Evolutionary conservation across 495 filamentous ascomycete species (phyloP), one percentile per base, ranked within the genome.

Genomic region (Clohesyomyces aquaticus): DNA sequence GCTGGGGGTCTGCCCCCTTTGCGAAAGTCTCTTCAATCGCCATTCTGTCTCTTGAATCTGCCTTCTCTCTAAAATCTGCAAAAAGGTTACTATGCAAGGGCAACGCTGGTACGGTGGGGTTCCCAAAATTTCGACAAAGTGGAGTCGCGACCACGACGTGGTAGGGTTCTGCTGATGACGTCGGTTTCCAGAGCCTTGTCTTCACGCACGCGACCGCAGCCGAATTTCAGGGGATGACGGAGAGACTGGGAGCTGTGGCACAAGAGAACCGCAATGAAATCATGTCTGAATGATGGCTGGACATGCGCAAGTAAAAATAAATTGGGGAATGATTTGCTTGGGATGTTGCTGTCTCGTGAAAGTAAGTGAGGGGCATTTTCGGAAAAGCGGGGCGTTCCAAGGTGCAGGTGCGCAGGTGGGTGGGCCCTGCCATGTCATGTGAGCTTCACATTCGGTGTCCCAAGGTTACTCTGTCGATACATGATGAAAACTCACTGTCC

Each of bases 21-120:
- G 50, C 50, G 22, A 57, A 53, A 9, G 23, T 59, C 25, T 67
- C 61, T 41, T 67, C 63, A 11, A 49, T 61, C 16, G 51, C 50
- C 55, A 67, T 67, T 50, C n/a, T 27, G 21, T 3, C 21, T 46
- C n/a, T 21, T 53, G 12, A 1, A 12, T 16, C 32, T 45, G 32
- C 54, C 38, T 54, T 26, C 23, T 19, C 14, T 35, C 32, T n/a
- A 28, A 22, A 47, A 8, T 1, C 14, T 4, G 16, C 50, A 49
- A 49, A 62, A 29, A 8, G 46, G 32, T 55, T 6, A n/a, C 11
- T 47, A 12, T 29, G 18, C 11, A 16, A 19, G 49, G 11, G 59
- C 21, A 62, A 48, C 35, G 21, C 28, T 45, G 42, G 48, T 48
- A 48, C 23, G 23, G n/a, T n/a, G n/a, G 2, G 25, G 22, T 16